Evolutionary conservation across 2,329 filamentous ascomycete genomes (phyloP).

Genomic region (Tolypocladium ovalisporum): DNA sequence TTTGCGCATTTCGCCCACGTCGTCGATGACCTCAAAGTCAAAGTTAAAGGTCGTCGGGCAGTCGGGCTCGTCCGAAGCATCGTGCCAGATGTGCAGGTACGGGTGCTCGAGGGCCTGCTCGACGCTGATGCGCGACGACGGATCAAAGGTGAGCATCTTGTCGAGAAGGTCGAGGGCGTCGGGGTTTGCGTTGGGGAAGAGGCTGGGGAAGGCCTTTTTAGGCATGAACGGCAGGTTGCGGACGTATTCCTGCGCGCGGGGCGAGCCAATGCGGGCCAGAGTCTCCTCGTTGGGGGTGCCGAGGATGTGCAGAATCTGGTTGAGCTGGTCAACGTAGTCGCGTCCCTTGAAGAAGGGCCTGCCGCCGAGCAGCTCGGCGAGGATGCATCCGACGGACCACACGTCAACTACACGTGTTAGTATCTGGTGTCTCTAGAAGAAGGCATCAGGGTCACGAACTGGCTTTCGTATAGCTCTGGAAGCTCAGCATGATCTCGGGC

Average conservation of each 20-base stretch:
- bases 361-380: conserved; percentile 89
- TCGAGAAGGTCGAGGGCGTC: conserved; percentile 92
- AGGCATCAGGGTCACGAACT: conserved; percentile 52
- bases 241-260: conserved; percentile 94
- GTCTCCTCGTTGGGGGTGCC: conserved; percentile 96
- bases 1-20: conserved; percentile 86
- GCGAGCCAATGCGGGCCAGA: conserved; percentile 83
- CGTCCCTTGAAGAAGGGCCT: conserved; percentile 98
- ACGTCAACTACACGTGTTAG: conserved; percentile 63
- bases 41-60: conserved; percentile 96
- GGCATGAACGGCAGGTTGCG: conserved; percentile 92
- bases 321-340: conserved; percentile 98
- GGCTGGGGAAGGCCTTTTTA: conserved; percentile 76
- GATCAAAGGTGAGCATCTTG: conserved; percentile 96
- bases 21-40: conserved; percentile 94
- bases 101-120: conserved; percentile 93
- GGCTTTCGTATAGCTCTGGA: conserved; percentile 99
- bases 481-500: conserved; percentile 98
- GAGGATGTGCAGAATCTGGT: conserved; percentile 97
- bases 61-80: conserved; percentile 86
- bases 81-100: conserved; percentile 97
- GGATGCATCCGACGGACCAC: conserved; percentile 97
- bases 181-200: conserved; percentile 92
- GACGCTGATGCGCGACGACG: conserved; percentile 83
- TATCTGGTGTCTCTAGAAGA: background rate